Evolutionary conservation across 179 eudicot genomes (phyloP).

Genomic region (Sideroxylon spinosum): DNA sequence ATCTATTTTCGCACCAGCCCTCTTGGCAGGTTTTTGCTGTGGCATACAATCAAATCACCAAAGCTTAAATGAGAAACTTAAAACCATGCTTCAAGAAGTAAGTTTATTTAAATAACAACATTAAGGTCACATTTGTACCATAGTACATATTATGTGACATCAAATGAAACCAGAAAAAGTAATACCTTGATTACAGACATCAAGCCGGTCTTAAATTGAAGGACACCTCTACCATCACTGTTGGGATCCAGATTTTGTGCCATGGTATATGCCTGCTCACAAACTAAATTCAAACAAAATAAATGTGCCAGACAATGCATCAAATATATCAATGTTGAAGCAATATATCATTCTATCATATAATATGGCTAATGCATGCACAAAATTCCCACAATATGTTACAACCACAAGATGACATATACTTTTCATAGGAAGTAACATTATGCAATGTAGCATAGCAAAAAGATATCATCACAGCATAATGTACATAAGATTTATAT

Average conservation of each 20-base stretch:
- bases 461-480: not conserved
- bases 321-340: slow-evolving; percentile 4
- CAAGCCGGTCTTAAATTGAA: slow-evolving; percentile 96
- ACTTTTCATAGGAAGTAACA: not conserved
- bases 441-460: not conserved
- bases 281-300: slow-evolving; percentile 44
- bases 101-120: slow-evolving; percentile 1
- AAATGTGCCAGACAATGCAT: not conserved
- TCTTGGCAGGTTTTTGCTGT: slow-evolving; percentile 96
- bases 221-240: slow-evolving; percentile 96
- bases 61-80: not conserved
- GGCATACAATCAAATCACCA: slow-evolving; percentile 17
- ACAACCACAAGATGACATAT: not conserved
- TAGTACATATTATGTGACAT: not conserved
- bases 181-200: slow-evolving; percentile 98
- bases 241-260: slow-evolving; percentile 91
- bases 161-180: not conserved
- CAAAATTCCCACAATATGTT: not conserved
- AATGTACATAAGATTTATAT: too few species aligned
- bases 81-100: not conserved
- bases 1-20: slow-evolving; percentile 73
- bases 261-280: slow-evolving; percentile 92
- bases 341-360: slow-evolving; percentile 12
- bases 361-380: not conserved
- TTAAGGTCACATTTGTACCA: too few species aligned